phyloP scores from a whole-genome alignment of 179 eudicot species.

The Sideroxylon spinosum region DNA sequence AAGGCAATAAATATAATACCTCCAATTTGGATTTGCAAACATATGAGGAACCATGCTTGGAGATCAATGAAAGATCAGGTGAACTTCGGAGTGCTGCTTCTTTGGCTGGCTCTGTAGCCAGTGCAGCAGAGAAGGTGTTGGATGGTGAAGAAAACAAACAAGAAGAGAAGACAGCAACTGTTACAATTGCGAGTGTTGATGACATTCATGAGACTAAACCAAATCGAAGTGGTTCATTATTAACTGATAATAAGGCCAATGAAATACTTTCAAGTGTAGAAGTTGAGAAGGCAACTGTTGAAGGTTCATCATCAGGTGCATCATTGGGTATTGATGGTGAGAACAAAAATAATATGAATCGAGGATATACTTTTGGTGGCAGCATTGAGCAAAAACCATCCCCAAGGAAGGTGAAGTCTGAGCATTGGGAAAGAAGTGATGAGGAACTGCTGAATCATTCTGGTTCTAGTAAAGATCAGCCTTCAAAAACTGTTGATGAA shows the following conservation, averaged over 20 bases:
- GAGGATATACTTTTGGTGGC: slow-evolving; percentile 21
- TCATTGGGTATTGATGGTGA: slow-evolving; percentile 20
- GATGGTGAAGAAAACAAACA: slow-evolving; percentile 23
- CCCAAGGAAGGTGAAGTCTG: slow-evolving; percentile 20
- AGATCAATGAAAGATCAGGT: slow-evolving; percentile 24
- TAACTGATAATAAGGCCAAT: slow-evolving; percentile 21
- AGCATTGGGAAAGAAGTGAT: slow-evolving; percentile 20
- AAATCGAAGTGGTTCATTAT: slow-evolving; percentile 13
- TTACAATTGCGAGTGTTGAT: slow-evolving; percentile 19
- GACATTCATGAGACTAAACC: slow-evolving; percentile 20
- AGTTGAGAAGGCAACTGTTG: slow-evolving; percentile 23
- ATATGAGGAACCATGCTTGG: slow-evolving; percentile 20
- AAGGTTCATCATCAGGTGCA: slow-evolving; percentile 14
- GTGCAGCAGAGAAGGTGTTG: slow-evolving; percentile 20
- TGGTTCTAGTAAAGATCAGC: slow-evolving; percentile 18
- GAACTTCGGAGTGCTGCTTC: slow-evolving; percentile 16
- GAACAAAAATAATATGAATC: slow-evolving; percentile 15
- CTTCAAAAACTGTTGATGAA: slow-evolving; percentile 20
- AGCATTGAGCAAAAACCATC: slow-evolving; percentile 22
- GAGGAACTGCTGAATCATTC: slow-evolving; percentile 18
- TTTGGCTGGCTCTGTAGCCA: slow-evolving; percentile 20
- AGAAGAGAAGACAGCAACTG: slow-evolving; percentile 8
- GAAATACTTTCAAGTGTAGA: slow-evolving; percentile 16
- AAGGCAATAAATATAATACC: slow-evolving; percentile 5
- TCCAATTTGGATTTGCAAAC: slow-evolving; percentile 16